Conservation (phyloP, 768 basidiomycete genomes). For the Sarcodon sp. region DNA sequence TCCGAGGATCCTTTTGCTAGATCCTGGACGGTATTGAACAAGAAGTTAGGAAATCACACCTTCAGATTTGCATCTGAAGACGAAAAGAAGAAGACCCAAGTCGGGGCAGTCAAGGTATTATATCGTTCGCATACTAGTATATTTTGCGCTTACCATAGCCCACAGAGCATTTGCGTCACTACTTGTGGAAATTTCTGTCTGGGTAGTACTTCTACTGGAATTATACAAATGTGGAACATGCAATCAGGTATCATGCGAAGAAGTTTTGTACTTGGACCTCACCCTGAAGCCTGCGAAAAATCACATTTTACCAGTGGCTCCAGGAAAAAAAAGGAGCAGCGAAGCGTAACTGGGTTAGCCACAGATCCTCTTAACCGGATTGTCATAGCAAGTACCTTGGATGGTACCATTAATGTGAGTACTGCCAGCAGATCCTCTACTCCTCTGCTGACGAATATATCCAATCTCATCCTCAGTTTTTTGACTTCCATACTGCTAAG, state of each 20-base stretch:
- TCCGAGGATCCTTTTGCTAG: conserved; percentile 71
- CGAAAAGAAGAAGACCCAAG: conserved; percentile 27
- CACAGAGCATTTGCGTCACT: conserved; percentile 73
- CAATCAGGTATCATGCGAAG: conserved; percentile 85
- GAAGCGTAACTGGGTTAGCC: conserved; percentile 70
- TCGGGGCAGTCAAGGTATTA: conserved; percentile 63
- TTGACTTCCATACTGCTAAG: conserved; percentile 85
- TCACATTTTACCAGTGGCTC: conserved; percentile 25
- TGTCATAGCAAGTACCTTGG: conserved; percentile 76
- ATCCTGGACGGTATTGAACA: conserved; percentile 80
- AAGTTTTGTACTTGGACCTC: conserved; percentile 56
- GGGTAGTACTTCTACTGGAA: conserved; percentile 69
- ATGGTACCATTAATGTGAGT: conserved; percentile 82
- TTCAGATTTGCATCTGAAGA: conserved; percentile 44
- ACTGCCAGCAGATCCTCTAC: not conserved
- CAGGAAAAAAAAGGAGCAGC: conserved; percentile 25
- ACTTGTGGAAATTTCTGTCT: conserved; percentile 95
- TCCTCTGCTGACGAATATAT: not conserved
- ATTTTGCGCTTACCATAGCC: not conserved
- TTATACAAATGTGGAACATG: conserved; percentile 91
- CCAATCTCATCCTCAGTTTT: conserved; percentile 49
- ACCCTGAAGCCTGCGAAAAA: conserved; percentile 32
- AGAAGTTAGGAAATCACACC: conserved; percentile 66
- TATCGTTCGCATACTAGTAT: not conserved
- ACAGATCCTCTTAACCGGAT: conserved; percentile 75